phyloP scores from a whole-genome alignment of 2,329 filamentous ascomycete genomes.

The Seiridium unicorne region DNA sequence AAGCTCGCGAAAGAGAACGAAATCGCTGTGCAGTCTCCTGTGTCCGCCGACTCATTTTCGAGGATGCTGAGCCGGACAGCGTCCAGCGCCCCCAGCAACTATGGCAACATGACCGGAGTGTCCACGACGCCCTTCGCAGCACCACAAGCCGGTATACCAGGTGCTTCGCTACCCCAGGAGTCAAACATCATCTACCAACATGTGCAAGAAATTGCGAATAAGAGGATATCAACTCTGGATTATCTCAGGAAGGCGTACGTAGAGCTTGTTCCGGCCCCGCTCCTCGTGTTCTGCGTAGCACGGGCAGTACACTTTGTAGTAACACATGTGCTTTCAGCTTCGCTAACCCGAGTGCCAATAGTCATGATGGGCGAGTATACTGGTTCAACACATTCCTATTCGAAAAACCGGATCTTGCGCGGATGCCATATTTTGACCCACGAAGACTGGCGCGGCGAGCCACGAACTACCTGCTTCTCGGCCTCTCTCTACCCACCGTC shows the following conservation, averaged over 20 bases:
- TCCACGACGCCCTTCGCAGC: slow-evolving; percentile 15
- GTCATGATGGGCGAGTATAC: slow-evolving; percentile 90
- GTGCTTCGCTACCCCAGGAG: slow-evolving; percentile 28
- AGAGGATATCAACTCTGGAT: slow-evolving; percentile 90
- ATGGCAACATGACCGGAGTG: slow-evolving; percentile 23
- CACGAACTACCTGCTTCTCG: slow-evolving; percentile 89
- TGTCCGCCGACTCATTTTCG: slow-evolving; percentile 35
- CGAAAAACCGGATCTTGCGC: slow-evolving; percentile 74
- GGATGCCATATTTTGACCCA: slow-evolving; percentile 82
- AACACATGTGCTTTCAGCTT: neutral
- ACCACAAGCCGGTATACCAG: neutral
- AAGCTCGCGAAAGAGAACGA: slow-evolving; percentile 36
- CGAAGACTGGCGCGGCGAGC: slow-evolving; percentile 85
- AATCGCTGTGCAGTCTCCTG: slow-evolving; percentile 26
- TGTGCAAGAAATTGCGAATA: slow-evolving; percentile 82
- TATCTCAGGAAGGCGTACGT: slow-evolving; percentile 89
- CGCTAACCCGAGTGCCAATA: slow-evolving; percentile 32
- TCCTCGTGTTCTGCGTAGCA: neutral
- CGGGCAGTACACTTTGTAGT: neutral
- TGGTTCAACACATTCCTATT: slow-evolving; percentile 99
- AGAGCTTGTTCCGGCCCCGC: neutral
- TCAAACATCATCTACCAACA: slow-evolving; percentile 53
- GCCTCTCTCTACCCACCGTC: slow-evolving; percentile 84
- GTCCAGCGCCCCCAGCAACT: slow-evolving; percentile 28
- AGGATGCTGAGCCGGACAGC: slow-evolving; percentile 44